Evolutionary conservation across 805 yeast species (phyloP).

Genomic region (Teunomyces panamensis): DNA sequence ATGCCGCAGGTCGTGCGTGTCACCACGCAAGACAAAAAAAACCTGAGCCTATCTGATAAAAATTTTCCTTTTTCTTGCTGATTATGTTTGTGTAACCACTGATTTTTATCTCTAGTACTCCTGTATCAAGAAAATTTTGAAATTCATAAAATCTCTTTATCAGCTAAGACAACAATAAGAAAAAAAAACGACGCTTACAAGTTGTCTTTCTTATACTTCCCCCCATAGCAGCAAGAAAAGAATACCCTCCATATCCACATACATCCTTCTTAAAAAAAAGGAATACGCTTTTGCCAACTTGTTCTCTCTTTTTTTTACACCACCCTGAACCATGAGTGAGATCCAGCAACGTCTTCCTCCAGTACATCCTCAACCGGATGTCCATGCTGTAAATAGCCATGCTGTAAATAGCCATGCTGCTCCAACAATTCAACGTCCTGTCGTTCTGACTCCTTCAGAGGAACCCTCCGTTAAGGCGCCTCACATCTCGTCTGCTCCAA

Average conservation of each 20-base stretch:
- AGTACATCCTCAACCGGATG: conserved; percentile 8
- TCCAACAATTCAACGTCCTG: not conserved
- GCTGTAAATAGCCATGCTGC: not conserved
- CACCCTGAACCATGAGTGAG: conserved; percentile 12
- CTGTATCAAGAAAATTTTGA: conserved; percentile 3
- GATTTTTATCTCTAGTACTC: conserved; percentile 3
- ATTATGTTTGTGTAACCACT: conserved; percentile 1
- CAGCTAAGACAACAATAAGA: not conserved
- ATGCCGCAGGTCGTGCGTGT: conserved; percentile 3
- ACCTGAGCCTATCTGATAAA: not conserved
- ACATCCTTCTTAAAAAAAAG: not conserved
- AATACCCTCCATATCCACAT: not conserved
- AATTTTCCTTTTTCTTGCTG: not conserved
- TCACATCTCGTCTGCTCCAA: not conserved
- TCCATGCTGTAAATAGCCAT: not conserved
- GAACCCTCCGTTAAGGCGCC: not conserved
- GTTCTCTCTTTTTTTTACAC: not conserved
- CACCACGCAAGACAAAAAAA: not conserved
- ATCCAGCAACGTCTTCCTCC: conserved; percentile 18
- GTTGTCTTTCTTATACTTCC: not conserved
- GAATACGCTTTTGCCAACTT: too few relatives aligned
- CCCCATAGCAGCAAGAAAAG: not conserved
- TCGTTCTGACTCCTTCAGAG: not conserved
- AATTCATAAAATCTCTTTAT: conserved; percentile 1
- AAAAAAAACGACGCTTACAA: not conserved